Base-by-base conservation (phyloP, 192 early-diverging fungal species). In the Lunasporangiospora selenospora region DNA sequence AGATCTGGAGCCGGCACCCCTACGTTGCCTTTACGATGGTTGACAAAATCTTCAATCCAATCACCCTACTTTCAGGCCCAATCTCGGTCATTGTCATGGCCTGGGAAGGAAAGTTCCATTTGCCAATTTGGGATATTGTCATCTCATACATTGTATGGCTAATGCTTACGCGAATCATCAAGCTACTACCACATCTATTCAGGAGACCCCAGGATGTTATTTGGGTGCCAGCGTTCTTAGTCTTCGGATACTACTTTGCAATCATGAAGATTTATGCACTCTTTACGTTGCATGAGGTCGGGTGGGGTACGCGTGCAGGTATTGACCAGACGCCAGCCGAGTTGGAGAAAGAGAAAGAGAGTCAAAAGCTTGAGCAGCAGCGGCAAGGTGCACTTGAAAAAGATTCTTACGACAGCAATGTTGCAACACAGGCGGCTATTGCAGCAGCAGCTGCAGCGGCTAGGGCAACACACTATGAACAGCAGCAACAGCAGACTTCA, bases 1-100 rank as follows among this genome's bases (percentile, higher is more conserved):
- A 67, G 27, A 82, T 90, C 41, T 90, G 89, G 89, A 42, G 23
- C 15, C 82, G 86, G 16, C 84, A 89, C 48, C 89, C 89, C 0
- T 90, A 85, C 61, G 85, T 87, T 9, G 89, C 89, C 19, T 90
- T 89, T 45, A 87, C 86, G 0, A 90, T 90, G 89, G 61, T 90
- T 23, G 89, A 90, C 73, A 90, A 90, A 67, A 76, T 90, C 39
- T 87, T 90, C 54, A 90, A 90, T 47, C 89, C 89, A 0, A 75
- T 90, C 56, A 90, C 89, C 0, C 67, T 90, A 8, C 80, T 90
- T 18, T 78, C 83, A 18, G 89, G 89, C 0, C 89, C 89, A 0
- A 66, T 85, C 4, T 80, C 85, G 1, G 86, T 90, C 12, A 58
- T 63, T 33, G 80, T 83, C 24, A 80, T 89, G 58, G 73, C 80